phyloP scores from a whole-genome alignment of 148 eudicot genomes.

The Fagopyrum esculentum region DNA sequence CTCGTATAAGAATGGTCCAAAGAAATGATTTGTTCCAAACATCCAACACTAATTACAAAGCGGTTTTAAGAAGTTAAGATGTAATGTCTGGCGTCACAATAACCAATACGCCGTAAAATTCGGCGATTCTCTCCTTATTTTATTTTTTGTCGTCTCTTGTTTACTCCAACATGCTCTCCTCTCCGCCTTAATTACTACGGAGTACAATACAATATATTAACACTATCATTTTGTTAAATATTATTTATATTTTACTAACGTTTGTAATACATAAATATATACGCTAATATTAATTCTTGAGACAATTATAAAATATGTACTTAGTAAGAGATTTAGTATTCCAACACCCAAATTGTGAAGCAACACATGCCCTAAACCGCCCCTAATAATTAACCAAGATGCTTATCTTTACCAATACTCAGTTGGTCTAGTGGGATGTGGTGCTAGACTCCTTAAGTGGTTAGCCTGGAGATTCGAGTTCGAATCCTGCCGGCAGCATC shows the following conservation, averaged over 20 bases:
- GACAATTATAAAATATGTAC: background rate
- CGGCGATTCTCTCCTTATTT: constrained; percentile 35
- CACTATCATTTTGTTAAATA: background rate
- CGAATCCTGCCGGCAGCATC: too few relatives aligned
- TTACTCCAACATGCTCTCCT: background rate
- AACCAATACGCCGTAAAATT: constrained; percentile 48
- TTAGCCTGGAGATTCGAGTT: too few relatives aligned
- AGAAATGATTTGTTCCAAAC: background rate
- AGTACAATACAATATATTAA: background rate
- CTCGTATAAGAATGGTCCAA: background rate
- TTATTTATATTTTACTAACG: too few relatives aligned
- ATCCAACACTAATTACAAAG: constrained; percentile 10
- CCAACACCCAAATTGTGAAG: background rate
- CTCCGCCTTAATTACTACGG: background rate
- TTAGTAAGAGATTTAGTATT: background rate
- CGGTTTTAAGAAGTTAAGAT: constrained; percentile 3
- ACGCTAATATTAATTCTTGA: too few relatives aligned
- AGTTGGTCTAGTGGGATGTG: too few relatives aligned
- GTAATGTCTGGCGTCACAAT: constrained; percentile 19
- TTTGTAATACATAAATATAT: background rate
- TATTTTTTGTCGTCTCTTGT: constrained; percentile 24
- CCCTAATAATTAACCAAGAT: background rate
- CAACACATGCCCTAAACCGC: background rate
- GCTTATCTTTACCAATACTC: background rate
- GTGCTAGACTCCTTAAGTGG: too few relatives aligned